Conservation (phyloP, 345 rosid species). For the Firmiana major region DNA sequence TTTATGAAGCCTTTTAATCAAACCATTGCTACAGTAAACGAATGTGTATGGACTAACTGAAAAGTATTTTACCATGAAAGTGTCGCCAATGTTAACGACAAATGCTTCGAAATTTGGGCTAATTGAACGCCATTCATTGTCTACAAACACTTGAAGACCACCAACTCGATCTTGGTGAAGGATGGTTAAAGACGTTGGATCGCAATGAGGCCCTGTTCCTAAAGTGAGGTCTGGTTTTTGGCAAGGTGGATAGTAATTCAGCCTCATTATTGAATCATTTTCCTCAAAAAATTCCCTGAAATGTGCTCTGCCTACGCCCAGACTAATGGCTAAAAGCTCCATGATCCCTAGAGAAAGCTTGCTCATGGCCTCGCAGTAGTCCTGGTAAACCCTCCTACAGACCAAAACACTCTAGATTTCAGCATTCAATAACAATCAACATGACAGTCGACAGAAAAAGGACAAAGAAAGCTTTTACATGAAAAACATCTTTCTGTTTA, state of each 20-base stretch:
- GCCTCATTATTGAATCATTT: conserved; percentile 95
- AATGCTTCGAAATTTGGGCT: conserved; percentile 72
- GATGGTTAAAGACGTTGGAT: conserved; percentile 95
- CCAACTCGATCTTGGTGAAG: conserved; percentile 95
- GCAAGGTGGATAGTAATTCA: conserved; percentile 93
- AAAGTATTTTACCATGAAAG: conserved; percentile 76
- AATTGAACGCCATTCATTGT: conserved; percentile 76
- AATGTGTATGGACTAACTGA: neutral
- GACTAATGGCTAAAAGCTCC: conserved; percentile 84
- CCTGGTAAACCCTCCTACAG: conserved; percentile 66
- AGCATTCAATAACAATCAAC: neutral
- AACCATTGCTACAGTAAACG: too few species aligned
- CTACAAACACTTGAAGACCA: conserved; percentile 92
- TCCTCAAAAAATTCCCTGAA: conserved; percentile 73
- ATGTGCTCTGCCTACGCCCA: conserved; percentile 50
- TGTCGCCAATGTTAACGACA: conserved; percentile 95
- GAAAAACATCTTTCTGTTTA: neutral
- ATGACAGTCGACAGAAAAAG: neutral
- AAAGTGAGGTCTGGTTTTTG: conserved; percentile 88
- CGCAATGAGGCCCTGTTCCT: conserved; percentile 99
- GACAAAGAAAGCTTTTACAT: neutral
- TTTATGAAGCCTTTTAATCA: too few species aligned
- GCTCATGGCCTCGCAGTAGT: conserved; percentile 87
- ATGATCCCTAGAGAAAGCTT: conserved; percentile 73
- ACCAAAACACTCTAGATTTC: neutral